Base-by-base conservation (phyloP, 345 rosid species). In the Eucalyptus caleyi region DNA sequence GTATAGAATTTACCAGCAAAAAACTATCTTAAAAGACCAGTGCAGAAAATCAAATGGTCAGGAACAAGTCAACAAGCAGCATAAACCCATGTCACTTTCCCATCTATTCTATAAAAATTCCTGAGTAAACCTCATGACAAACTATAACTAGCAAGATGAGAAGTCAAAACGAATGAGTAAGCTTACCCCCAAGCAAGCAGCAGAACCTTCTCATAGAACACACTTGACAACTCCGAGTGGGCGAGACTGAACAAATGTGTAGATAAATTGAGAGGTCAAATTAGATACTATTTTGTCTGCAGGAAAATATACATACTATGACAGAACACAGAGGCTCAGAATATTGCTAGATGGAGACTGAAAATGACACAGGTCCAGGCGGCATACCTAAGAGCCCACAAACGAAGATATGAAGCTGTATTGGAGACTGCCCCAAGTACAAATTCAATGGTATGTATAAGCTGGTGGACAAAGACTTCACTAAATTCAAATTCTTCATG, bases 381-480 rank as follows among this genome's bases (percentile, higher is more conserved):
- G 42, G 87, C 89, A 87, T 90, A 98, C 99, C 99, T 98, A 90
- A 98, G 97, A 32, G 99, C 98, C 99, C 99, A 97, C 56, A 96
- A 90, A 77, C 99, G 97, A 88, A 98, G 99, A 92, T 97, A 96
- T 6, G 99, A 98, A 89, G 99, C 99, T 50, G 99, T 98, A 93
- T 98, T 98, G 80, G 99, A 98, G 89, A 97, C 99, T 80, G 99
- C 99, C 89, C 99, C 99, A 69, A 98, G 99, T 65, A 97, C 99
- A 93, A 97, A 98, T 91, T 98, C 99, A 59, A 98, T 97, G 49
- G 99, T 98, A 93, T 98, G 99, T 86, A 98, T 98, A 89, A 98
- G 93, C 92, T 96, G 99, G 92, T 98, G 97, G 42, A 98, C 99
- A 89, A 98, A 98, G 88, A 98, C 94, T 94, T 98, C 99, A 86